Evolutionary conservation across 768 basidiomycete species (phyloP).

Genomic region (Collybia nuda): DNA sequence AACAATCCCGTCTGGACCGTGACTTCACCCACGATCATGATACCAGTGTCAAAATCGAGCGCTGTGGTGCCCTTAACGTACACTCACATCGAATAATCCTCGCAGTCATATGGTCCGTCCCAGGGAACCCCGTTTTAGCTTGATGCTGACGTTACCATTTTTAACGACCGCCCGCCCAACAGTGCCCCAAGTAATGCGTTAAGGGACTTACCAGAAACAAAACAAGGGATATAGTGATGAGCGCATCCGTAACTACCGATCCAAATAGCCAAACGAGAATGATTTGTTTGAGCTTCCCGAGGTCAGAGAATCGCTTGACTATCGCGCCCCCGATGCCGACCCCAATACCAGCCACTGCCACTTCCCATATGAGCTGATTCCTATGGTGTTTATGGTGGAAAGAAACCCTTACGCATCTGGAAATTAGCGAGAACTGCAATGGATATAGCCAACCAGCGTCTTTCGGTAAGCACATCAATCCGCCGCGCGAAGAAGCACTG

Average conservation of each 20-base stretch:
- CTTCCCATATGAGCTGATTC: not conserved
- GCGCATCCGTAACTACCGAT: not conserved
- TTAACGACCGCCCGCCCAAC: not conserved
- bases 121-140: not conserved
- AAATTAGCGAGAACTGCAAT: conserved; percentile 12
- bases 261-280: not conserved
- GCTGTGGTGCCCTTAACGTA: not conserved
- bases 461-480: conserved; percentile 15
- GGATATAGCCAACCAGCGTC: conserved; percentile 11
- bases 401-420: conserved; percentile 11
- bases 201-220: not conserved
- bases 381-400: not conserved
- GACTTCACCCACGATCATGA: not conserved
- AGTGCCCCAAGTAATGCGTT: not conserved
- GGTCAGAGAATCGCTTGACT: not conserved
- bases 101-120: not conserved
- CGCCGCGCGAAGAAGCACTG: conserved; percentile 22
- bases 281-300: not conserved
- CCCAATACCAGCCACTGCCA: not conserved
- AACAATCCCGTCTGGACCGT: not conserved
- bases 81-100: conserved; percentile 1
- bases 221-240: not conserved
- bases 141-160: not conserved
- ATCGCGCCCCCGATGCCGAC: not conserved
- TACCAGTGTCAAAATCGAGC: not conserved